Base-by-base conservation (phyloP, 2,329 filamentous ascomycete genomes). In the Epichloe gansuensis region DNA sequence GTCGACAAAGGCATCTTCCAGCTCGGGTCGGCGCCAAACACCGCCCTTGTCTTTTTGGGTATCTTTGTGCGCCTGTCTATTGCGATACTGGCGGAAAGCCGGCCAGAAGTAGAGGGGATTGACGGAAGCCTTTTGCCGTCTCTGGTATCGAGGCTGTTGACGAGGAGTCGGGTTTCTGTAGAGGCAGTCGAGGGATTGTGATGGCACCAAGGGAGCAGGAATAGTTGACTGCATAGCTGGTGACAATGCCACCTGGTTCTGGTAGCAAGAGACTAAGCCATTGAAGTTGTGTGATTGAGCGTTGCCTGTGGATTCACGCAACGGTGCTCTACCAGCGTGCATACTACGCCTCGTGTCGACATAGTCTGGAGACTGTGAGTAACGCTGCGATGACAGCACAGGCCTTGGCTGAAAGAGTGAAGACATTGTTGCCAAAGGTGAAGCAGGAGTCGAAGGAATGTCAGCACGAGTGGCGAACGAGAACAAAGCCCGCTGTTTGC, bases 1-100 rank as follows among this genome's bases (percentile, higher is more conserved):
- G 67, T 85, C 81, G 54, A 85, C 74, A 60, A 85, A 85, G 36
- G 80, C 78, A 70, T 79, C 74, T 62, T 85, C 82, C 8, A 85
- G 71, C 57, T 79, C 74, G 3, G 80, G 72, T 39, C 67, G 64
- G 43, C 68, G 64, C 68, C 68, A 70, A 40, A 51, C 82, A 71
- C 82, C 82, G 77, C 64, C 69, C 60, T 82, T 78, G 57, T 78
- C 74, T 59, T 82, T 79, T 53, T 70, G 68, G 53, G 75, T 74
- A 53, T 80, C 77, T 63, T 83, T 82, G 65, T 81, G 77, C 55
- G 74, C 75, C 65, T 84, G 81, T 63, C 81, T 78, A 61, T 76
- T 76, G 58, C 82, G 76, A 65, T 85, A 85, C 58, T 81, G 78
- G 54, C 78, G 74, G 60, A 85, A 85, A 55, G 81, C 76, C 15